Evolutionary conservation across 805 yeast species (phyloP).

Genomic region (Hanseniaspora meyeri): DNA sequence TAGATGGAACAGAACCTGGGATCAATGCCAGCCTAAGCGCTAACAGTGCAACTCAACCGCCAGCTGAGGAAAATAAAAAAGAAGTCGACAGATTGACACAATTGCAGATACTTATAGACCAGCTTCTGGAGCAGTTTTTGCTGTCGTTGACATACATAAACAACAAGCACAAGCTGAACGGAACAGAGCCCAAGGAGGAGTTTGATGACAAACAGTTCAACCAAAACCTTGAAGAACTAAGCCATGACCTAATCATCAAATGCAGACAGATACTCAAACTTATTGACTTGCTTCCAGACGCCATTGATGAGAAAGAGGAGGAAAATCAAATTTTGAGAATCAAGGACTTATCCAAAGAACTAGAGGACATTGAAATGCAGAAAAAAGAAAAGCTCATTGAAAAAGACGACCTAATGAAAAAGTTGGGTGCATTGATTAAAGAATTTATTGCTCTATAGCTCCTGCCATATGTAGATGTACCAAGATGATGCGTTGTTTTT

Average conservation of each 20-base stretch:
- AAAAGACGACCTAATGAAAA: conserved; percentile 49
- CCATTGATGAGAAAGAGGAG: conserved; percentile 64
- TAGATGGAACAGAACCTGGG: background rate
- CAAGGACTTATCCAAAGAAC: conserved; percentile 46
- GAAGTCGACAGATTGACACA: conserved; percentile 87
- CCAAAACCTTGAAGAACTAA: conserved; percentile 56
- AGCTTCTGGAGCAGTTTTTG: conserved; percentile 63
- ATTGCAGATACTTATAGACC: conserved; percentile 74
- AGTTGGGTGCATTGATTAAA: conserved; percentile 55
- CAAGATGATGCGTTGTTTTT: background rate
- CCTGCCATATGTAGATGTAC: background rate
- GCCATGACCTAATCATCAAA: conserved; percentile 74
- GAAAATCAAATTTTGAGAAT: conserved; percentile 54
- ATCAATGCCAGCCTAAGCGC: background rate
- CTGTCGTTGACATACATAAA: conserved; percentile 72
- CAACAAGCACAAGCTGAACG: conserved; percentile 44
- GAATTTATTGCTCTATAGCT: conserved; percentile 24
- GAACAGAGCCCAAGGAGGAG: conserved; percentile 30
- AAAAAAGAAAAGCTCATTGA: conserved; percentile 45
- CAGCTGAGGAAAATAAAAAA: conserved; percentile 1
- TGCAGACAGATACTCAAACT: conserved; percentile 76
- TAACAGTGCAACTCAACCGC: background rate
- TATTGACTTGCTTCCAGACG: conserved; percentile 80
- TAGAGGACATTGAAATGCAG: conserved; percentile 46
- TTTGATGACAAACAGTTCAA: conserved; percentile 26